Evolutionary conservation across 2,329 filamentous ascomycete species (phyloP), one percentile per base, ranked within the genome.

Genomic region (Alternaria gansuensis): DNA sequence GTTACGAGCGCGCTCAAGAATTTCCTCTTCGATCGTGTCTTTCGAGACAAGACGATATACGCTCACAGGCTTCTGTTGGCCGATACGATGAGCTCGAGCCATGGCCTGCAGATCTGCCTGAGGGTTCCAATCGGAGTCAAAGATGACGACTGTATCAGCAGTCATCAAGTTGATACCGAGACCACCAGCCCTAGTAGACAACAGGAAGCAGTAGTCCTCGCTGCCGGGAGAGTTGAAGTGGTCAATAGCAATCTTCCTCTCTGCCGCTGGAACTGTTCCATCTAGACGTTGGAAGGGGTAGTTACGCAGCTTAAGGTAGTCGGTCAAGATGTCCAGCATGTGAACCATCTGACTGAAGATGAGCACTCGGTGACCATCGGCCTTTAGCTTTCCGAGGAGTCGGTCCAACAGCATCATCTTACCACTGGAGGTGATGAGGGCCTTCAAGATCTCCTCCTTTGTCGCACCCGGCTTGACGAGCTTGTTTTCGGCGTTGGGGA

Each of bases 281-380:
- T 99, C 95, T 7, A 99, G 86, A 17, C 95, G 87, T 75, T 99
- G 96, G 74, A 95, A 98, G 59, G 95, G 89, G 78, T 98, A 96
- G n/a, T 93, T 93, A 63, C 95, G 90, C 52, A 95, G 86, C 51
- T 92, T 91, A 65, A 98, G 87, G 75, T 99, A 99, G 71, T 99
- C 94, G 44, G 92, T 92, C 1, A 99, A 84, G 52, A 99, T 95
- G 72, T 99, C 93, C 23, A 99, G 85, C 91, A 99, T 98, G 75
- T 92, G 96, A 34, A 99, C 96, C 95, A 99, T 99, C 76, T 99
- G 95, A 76, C 94, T 98, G 82, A 99, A 99, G 65, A 99, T 98
- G 63, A 99, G 82, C 11, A 99, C 96, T 54, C 95, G 91, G 78
- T 99, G 95, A 46, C 92, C 92, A 72, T 99, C 95, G 67, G 90